These are phyloP conservation scores for Ambrosia trifida DNA, from an alignment of 129 eudicot genomes.

Conservation along the genomic window DNA sequence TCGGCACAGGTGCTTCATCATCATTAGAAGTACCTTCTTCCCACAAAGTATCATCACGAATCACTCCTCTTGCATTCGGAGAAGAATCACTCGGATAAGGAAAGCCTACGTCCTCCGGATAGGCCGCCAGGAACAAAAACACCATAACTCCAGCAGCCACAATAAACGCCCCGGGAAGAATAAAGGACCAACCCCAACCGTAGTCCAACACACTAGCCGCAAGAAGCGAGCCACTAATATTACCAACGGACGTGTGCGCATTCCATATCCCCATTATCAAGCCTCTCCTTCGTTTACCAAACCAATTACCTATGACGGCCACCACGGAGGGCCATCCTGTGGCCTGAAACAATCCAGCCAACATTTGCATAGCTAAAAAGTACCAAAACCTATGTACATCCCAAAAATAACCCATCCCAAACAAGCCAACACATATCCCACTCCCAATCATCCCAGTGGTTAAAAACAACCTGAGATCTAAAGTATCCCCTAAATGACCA, in stretches of 20 bases:
- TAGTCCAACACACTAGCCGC: conserved; percentile 86
- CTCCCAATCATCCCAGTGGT: conserved; percentile 86
- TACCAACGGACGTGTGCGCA: conserved; percentile 92
- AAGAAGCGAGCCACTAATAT: conserved; percentile 80
- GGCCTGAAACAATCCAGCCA: conserved; percentile 92
- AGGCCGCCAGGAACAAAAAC: conserved; percentile 73
- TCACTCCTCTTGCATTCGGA: conserved; percentile 14
- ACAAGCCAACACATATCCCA: conserved; percentile 78
- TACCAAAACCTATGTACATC: conserved; percentile 71
- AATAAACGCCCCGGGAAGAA: conserved; percentile 72
- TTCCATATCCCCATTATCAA: conserved; percentile 97
- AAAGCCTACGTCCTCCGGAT: conserved; percentile 90
- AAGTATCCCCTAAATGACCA: conserved; percentile 81
- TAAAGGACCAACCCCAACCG: conserved; percentile 98
- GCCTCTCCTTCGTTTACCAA: conserved; percentile 85
- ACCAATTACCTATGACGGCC: conserved; percentile 93
- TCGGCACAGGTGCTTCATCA: conserved; percentile 24
- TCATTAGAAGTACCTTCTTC: conserved; percentile 38
- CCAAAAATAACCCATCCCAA: conserved; percentile 86
- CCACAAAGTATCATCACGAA: conserved; percentile 33
- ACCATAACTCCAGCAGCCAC: conserved; percentile 64
- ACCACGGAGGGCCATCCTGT: conserved; percentile 99
- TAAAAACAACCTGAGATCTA: conserved; percentile 75
- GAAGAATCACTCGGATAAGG: conserved; percentile 40
- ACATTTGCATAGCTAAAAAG: conserved; percentile 75